Base-by-base conservation (phyloP, 2,329 filamentous ascomycete genomes). In the Paraphaeosphaeria sporulosa region DNA sequence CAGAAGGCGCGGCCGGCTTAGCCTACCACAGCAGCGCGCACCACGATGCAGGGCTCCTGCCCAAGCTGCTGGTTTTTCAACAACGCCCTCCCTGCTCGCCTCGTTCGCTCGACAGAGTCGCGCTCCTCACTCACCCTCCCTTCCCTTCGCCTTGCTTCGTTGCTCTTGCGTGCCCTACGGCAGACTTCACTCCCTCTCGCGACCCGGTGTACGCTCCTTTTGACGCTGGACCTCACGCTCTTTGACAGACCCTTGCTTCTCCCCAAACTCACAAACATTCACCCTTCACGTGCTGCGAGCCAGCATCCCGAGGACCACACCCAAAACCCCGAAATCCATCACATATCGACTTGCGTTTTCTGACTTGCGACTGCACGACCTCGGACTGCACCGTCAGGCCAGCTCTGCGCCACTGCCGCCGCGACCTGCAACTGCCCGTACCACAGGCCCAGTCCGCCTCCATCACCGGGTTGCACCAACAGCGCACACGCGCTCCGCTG, bases 171-270 rank as follows among this genome's bases (percentile, higher is more conserved):
- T 66, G 67, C 63, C 60, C 64, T 68, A 61, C 65, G 62, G 61
- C 67, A 68, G 63, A 64, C 62, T 64, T 62, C 58, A 65, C 69
- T 57, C 62, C 67, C 71, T 63, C 54, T 70, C 66, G 62, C 70
- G 68, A 64, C 71, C 71, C 65, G 69, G 72, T 73, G 75, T 78
- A 75, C 76, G 74, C 76, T 79, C 76, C 66, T 78, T 78, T 77
- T 72, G 71, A 73, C 73, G 71, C 72, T 71, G 66, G 71, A 64
- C 58, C 68, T 64, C 58, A 71, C 72, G 61, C 71, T 78, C 76
- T 76, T 78, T 78, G 71, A 74, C 64, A 76, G 71, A 74, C 68
- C 60, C 61, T 65, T 68, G 66, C 61, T 69, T 70, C 63, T 46
- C 51, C 54, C 38, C 9, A 19, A 19, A 32, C 30, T 2, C 47